A percentile compares a stretch with the other conserved stretches of the same genome.
Evolutionary conservation across 2,329 filamentous ascomycete genomes (phyloP).

Genomic region (Scedosporium dehoogii): DNA sequence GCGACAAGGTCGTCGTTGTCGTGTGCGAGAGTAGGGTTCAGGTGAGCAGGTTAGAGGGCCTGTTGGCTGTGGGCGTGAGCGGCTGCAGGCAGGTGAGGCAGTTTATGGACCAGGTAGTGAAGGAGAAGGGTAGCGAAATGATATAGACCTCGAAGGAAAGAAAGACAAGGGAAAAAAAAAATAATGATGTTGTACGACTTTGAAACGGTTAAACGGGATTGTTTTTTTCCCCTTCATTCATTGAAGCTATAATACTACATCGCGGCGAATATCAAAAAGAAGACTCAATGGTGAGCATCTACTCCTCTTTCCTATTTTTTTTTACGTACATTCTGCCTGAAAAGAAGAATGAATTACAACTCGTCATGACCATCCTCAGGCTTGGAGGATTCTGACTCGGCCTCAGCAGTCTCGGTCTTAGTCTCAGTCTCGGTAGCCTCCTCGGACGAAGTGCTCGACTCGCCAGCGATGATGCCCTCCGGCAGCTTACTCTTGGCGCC

Average conservation of each 20-base stretch:
- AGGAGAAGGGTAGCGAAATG: constrained; percentile 57
- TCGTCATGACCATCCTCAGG: not conserved
- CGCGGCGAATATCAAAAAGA: not conserved
- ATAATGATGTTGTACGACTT: not conserved
- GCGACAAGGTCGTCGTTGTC: constrained; percentile 67
- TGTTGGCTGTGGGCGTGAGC: constrained; percentile 86
- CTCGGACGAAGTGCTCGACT: constrained; percentile 11
- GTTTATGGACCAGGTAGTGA: constrained; percentile 72
- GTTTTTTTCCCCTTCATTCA: not conserved
- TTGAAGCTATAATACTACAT: not conserved
- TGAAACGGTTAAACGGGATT: not conserved
- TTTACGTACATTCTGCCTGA: not conserved
- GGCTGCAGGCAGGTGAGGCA: constrained; percentile 79
- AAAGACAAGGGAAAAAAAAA: not conserved
- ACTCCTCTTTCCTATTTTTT: not conserved
- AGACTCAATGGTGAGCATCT: not conserved
- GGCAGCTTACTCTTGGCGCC: constrained; percentile 69
- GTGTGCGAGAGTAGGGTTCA: constrained; percentile 87
- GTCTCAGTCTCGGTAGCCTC: constrained; percentile 20
- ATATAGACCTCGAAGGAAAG: constrained; percentile 21
- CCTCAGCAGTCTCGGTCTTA: not conserved
- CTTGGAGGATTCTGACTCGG: not conserved
- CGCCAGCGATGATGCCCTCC: constrained; percentile 39
- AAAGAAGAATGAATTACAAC: not conserved
- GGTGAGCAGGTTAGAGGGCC: constrained; percentile 70